Base-by-base conservation (phyloP, 495 filamentous ascomycete genomes). In the Xylaria flabelliformis region DNA sequence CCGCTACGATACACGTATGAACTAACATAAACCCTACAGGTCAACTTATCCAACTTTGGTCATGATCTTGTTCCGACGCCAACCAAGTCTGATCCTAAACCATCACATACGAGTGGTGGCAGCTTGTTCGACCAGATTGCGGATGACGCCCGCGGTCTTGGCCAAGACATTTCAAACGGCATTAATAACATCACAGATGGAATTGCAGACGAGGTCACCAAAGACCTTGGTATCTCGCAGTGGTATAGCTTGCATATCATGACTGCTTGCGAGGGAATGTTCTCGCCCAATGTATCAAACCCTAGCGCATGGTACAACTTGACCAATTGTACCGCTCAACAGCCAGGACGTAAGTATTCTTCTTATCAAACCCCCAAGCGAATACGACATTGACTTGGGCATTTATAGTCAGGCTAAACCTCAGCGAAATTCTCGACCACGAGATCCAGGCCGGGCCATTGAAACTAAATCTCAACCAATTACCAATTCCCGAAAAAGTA, bases 181-280 rank as follows among this genome's bases (percentile, higher is more conserved):
- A 66, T 78, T 51, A 79, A 85, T 56, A 73, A 80, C 41, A 75
- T 82, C 29, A 67, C 71, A 4, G 78, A 85, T 56, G 81, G 86
- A 69, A 74, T 82, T 51, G 80, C 84, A 62, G 84, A 86, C 72
- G 75, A 82, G 48, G 64, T 89, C 17, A 82, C 84, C 1, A 74
- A 80, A 6, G 73, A 84, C 3, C 83, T 90, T 6, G 88, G 88
- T 17, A 85, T 93, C 64, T 83, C 88, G n/a, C 85, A 93, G 74
- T 97, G 91, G 82, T 95, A 95, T 80, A 90, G 89, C 51, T 75
- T 90, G 26, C 91, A 95, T 74, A 76, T 93, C 64, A 87, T 94
- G 80, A 85, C 89, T 68, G 87, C 90, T 75, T 95, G 93, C 73
- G 79, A 88, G 72, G 92, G 93, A 51, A 76, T 84, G 76, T 89